Evolutionary conservation across 768 basidiomycete genomes (phyloP).

Genomic region (Amylocystis lapponica): DNA sequence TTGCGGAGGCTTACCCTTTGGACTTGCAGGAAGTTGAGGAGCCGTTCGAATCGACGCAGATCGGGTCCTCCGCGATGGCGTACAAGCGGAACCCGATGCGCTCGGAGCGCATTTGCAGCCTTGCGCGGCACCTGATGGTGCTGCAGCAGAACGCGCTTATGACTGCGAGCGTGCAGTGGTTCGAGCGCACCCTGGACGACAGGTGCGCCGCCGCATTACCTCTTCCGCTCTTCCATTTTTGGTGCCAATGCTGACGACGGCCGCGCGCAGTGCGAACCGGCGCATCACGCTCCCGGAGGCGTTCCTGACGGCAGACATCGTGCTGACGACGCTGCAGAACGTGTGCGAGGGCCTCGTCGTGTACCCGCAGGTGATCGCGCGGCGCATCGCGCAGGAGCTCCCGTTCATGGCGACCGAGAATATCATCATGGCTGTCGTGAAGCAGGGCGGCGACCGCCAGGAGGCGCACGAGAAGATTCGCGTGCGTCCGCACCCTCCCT

Average conservation of each 20-base stretch:
- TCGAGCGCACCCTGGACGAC: slow-evolving; percentile 96
- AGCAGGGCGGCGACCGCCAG: slow-evolving; percentile 90
- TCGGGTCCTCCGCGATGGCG: slow-evolving; percentile 96
- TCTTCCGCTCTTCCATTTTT: not conserved
- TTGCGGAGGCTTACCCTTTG: not conserved
- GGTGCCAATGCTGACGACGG: not conserved
- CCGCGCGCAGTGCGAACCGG: slow-evolving; percentile 88
- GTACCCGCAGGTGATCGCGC: slow-evolving; percentile 91
- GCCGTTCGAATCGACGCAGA: slow-evolving; percentile 98
- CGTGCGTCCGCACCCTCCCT: slow-evolving; percentile 34
- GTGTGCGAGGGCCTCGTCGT: slow-evolving; percentile 99
- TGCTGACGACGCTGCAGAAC: slow-evolving; percentile 92
- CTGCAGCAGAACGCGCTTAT: slow-evolving; percentile 95
- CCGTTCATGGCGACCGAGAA: slow-evolving; percentile 99
- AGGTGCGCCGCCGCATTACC: slow-evolving; percentile 41
- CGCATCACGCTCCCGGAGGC: slow-evolving; percentile 95
- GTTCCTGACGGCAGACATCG: slow-evolving; percentile 94
- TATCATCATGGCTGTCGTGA: slow-evolving; percentile 98
- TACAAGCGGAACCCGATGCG: slow-evolving; percentile 99
- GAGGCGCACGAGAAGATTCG: slow-evolving; percentile 96
- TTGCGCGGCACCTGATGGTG: slow-evolving; percentile 93
- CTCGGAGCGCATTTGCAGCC: slow-evolving; percentile 92
- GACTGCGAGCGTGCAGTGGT: slow-evolving; percentile 95
- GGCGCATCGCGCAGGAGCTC: slow-evolving; percentile 88
- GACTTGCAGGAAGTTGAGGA: slow-evolving; percentile 84